Evolutionary conservation across 805 yeast species (phyloP), one percentile per base, ranked within the genome.

Genomic region (Saccharomycopsis sp.): DNA sequence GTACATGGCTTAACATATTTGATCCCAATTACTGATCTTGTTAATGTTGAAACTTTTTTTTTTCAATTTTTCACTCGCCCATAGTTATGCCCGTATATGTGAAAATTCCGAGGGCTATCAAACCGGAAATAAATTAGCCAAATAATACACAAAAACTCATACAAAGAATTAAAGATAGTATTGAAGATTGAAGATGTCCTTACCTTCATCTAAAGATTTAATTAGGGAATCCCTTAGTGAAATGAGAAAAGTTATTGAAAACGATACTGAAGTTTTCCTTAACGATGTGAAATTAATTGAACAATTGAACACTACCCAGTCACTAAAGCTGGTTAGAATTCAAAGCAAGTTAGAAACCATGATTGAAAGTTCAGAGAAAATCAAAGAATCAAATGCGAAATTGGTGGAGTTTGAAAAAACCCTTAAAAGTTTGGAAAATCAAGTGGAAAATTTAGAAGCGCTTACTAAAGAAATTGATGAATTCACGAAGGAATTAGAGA

Each of bases 391-490:
- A 19, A 50, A 31, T 45, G 40, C 57, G 57, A 44, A 44, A 38
- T 17, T 54, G 44, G 45, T 55, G 53, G 44, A 51, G 59, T 47
- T 63, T 14, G 48, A 49, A 3, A 54, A 50, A 50, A 50, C 58
- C n/a, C 33, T 70, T 7, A 55, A 51, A 13, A 42, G 42, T 5
- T 37, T 71, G 11, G 74, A 70, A 41, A 36, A 51, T 2, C 56
- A 61, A 28, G 65, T 73, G 2, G 62, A 57, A 2, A 65, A 65
- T 31, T 57, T 78, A 26, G 76, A 72, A 39, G 58, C 55, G 2
- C 51, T 83, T 2, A 69, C 74, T 8, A 60, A 62, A 20, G 88
- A 84, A 51, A 54, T 84, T 28, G 85, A 81, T 45, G 73, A 70
- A 48, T 79, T 83, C 75, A 68, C 80, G 4, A 59, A 65, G 21